These are phyloP conservation scores for Candida michaelii DNA, from an alignment of 805 yeast species.

Conservation along the genomic window DNA sequence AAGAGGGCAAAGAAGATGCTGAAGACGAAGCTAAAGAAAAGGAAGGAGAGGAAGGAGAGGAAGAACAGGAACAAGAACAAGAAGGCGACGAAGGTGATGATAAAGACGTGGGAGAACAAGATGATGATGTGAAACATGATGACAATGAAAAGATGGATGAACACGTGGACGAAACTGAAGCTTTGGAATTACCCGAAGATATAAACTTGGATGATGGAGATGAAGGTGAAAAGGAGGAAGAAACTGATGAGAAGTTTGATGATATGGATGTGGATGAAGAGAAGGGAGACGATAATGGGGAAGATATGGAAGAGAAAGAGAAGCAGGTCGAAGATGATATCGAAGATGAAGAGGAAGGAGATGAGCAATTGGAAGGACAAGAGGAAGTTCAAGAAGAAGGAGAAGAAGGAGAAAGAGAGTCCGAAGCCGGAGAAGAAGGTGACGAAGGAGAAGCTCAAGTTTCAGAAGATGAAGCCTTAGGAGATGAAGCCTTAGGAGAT, in stretches of 20 bases:
- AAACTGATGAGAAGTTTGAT: slow-evolving; percentile 17
- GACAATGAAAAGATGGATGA: slow-evolving; percentile 70
- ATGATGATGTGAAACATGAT: slow-evolving; percentile 70
- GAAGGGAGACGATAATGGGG: slow-evolving; percentile 19
- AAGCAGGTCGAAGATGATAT: slow-evolving; percentile 29
- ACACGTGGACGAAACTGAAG: slow-evolving; percentile 78
- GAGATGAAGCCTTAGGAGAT: slow-evolving; percentile 26
- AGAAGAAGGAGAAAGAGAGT: slow-evolving; percentile 25
- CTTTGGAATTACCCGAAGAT: slow-evolving; percentile 89
- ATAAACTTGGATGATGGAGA: slow-evolving; percentile 75
- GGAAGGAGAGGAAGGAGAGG: slow-evolving; percentile 41
- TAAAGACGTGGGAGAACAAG: slow-evolving; percentile 80
- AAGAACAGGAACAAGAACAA: slow-evolving; percentile 47
- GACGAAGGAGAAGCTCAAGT: too few species aligned
- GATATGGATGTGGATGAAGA: slow-evolving; percentile 26
- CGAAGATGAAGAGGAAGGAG: slow-evolving; percentile 39
- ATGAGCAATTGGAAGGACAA: slow-evolving; percentile 25
- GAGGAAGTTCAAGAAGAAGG: slow-evolving; percentile 28
- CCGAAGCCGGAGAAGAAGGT: slow-evolving; percentile 7
- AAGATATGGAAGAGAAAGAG: slow-evolving; percentile 22
- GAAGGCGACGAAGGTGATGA: slow-evolving; percentile 57
- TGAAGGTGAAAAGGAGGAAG: slow-evolving; percentile 40
- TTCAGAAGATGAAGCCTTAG: slow-evolving; percentile 35
- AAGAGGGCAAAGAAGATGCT: slow-evolving; percentile 33
- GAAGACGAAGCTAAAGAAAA: slow-evolving; percentile 35